Base-by-base conservation (phyloP, 441 rosid species). In the Isatis lusitanica region DNA sequence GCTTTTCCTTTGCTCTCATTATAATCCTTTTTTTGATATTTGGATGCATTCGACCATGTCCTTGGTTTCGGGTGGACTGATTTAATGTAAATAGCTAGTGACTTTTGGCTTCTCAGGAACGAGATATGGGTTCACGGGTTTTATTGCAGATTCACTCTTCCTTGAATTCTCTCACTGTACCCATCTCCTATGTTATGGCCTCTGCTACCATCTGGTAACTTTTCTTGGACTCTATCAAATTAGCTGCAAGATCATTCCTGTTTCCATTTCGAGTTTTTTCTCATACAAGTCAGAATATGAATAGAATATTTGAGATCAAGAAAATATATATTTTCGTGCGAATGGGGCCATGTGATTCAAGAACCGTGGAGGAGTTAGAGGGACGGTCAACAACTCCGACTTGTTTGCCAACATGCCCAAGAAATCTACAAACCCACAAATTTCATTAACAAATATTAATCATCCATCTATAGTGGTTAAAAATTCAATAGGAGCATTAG, bases 381-480 rank as follows among this genome's bases (percentile, higher is more conserved):
- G 76, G 96, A 62, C 66, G 90, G 87, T 85, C 88, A 90, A 85
- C 94, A 80, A 90, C 92, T 84, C 85, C 87, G 88, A 84, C 91
- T 87, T 75, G 83, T 53, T 53, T 85, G 78, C 80, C 83, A 81
- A 80, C 90, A 79, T 78, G 73, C 78, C 64, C 38, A 84, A 68
- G 78, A 79, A 83, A 79, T 46, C 52, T 69, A 68, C 4, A n/a
- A 16, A 38, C 64, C 47, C 35, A 42, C 63, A 11, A 11, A 9
- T 17, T 28, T 30, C 4, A 15, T 64, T 35, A 26, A 21, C 36
- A 57, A 69, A 42, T 33, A 28, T 9, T 47, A 51, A 50, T 21
- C 52, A 48, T 21, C 46, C 9, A 30, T 71, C n/a, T 74, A 47
- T 66, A 73, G 78, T 77, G 73, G 73, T 48, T 46, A 17, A 70